A percentile compares a stretch with the other conserved stretches of the same genome.
Conservation (phyloP, 306 rosid genomes). For the Glycyrrhiza uralensis region DNA sequence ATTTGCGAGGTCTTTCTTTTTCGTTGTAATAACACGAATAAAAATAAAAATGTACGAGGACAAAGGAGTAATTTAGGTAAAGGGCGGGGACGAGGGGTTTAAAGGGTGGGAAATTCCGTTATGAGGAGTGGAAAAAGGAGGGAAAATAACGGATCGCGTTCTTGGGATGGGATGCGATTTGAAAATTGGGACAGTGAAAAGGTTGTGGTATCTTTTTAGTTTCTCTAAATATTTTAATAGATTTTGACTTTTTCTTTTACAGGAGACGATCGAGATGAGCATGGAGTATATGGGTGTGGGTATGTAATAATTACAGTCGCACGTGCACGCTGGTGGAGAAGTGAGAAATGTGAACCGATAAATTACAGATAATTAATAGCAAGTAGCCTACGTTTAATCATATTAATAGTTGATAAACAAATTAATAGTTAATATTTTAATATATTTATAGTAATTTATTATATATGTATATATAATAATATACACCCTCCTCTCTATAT, state of each 20-base stretch:
- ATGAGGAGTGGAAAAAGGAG: constrained; percentile 17
- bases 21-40: not conserved
- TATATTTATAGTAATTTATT: too few species aligned
- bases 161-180: constrained; percentile 33
- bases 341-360: not conserved
- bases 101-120: constrained; percentile 51
- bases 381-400: too few species aligned
- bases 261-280: constrained; percentile 23
- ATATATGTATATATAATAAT: too few species aligned
- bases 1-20: not conserved
- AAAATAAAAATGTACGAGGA: not conserved
- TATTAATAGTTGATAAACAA: too few species aligned
- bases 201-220: constrained; percentile 9
- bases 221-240: constrained; percentile 12
- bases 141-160: constrained; percentile 78
- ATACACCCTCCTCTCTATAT: too few species aligned
- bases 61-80: constrained; percentile 21
- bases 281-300: constrained; percentile 33
- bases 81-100: not conserved
- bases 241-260: constrained; percentile 40
- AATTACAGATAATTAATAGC: too few species aligned
- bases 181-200: constrained; percentile 22
- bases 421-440: too few species aligned
- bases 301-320: constrained; percentile 66
- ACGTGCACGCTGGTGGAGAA: constrained; percentile 57